These are phyloP conservation scores for Protomyces lactucae-debilis DNA, from an alignment of 1,139 yeast species.

Conservation along the genomic window DNA sequence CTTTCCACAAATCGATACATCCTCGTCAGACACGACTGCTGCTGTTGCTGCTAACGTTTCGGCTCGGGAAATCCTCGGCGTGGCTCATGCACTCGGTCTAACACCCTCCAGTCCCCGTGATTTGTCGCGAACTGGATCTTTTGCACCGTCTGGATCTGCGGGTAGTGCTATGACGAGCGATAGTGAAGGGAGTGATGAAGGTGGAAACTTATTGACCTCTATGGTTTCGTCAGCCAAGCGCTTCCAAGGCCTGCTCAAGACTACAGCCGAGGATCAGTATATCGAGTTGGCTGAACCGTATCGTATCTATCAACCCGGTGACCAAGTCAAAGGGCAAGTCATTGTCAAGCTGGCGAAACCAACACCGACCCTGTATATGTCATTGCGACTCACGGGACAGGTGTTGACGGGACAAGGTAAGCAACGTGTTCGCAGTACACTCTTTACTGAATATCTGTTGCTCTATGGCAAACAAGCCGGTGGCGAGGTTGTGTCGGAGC, in stretches of 20 bases:
- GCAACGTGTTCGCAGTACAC: background rate
- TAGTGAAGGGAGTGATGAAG: background rate
- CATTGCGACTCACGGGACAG: slow-evolving; percentile 37
- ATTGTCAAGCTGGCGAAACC: slow-evolving; percentile 37
- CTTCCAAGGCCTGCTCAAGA: background rate
- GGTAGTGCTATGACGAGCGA: background rate
- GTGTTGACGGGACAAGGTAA: slow-evolving; percentile 37
- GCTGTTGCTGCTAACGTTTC: too few relatives aligned
- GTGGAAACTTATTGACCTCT: background rate
- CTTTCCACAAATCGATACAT: too few relatives aligned
- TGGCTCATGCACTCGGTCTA: too few relatives aligned
- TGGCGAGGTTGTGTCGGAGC: background rate
- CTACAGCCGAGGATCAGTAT: slow-evolving; percentile 52
- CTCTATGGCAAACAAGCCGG: background rate
- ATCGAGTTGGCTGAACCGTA: slow-evolving; percentile 70
- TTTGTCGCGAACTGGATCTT: too few relatives aligned
- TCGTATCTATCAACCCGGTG: slow-evolving; percentile 62
- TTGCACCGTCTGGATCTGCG: background rate
- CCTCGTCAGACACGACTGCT: too few relatives aligned
- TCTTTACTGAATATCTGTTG: slow-evolving; percentile 1
- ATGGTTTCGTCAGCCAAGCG: background rate
- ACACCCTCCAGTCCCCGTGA: too few relatives aligned
- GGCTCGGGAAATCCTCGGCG: too few relatives aligned
- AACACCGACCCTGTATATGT: slow-evolving; percentile 34
- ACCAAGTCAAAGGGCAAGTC: slow-evolving; percentile 47